These are phyloP conservation scores for Aureobasidium subglaciale DNA, from an alignment of 2,329 filamentous ascomycete species.

Conservation along the genomic window DNA sequence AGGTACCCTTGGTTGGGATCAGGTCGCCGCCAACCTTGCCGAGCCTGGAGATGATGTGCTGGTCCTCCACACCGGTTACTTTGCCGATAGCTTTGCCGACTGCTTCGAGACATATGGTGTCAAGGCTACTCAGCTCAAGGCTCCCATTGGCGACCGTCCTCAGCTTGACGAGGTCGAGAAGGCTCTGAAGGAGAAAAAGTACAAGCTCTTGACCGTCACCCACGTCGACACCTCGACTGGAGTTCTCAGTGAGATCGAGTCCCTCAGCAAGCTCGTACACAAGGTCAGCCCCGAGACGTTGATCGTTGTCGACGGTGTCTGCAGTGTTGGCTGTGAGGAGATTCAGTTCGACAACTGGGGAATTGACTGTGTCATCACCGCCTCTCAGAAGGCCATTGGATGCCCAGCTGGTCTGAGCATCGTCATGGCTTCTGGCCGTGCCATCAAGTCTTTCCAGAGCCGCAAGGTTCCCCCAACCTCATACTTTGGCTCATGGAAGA, in stretches of 20 bases:
- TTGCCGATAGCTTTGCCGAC: conserved; percentile 88
- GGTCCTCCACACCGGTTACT: conserved; percentile 94
- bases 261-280: conserved; percentile 73
- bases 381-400: conserved; percentile 94
- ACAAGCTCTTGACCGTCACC: conserved; percentile 90
- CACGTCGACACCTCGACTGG: conserved; percentile 97
- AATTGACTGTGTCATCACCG: conserved; percentile 86
- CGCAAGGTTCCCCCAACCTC: conserved; percentile 75
- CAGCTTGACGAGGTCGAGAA: conserved; percentile 82
- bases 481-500: conserved; percentile 95
- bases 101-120: conserved; percentile 88
- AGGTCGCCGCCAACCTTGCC: conserved; percentile 87
- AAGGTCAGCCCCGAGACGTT: conserved; percentile 85
- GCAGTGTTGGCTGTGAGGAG: conserved; percentile 93
- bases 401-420: conserved; percentile 92
- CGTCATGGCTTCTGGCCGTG: conserved; percentile 83
- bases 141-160: conserved; percentile 78
- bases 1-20: conserved; percentile 92
- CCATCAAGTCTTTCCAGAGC: conserved; percentile 71
- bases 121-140: conserved; percentile 82
- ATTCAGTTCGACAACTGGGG: conserved; percentile 94
- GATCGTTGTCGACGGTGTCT: conserved; percentile 90
- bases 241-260: conserved; percentile 84
- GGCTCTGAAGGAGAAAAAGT: conserved; percentile 81
- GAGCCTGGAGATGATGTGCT: conserved; percentile 86